Evolutionary conservation across 352 stramenopile genomes (phyloP).

Genomic region (Phytophthora crassamura): DNA sequence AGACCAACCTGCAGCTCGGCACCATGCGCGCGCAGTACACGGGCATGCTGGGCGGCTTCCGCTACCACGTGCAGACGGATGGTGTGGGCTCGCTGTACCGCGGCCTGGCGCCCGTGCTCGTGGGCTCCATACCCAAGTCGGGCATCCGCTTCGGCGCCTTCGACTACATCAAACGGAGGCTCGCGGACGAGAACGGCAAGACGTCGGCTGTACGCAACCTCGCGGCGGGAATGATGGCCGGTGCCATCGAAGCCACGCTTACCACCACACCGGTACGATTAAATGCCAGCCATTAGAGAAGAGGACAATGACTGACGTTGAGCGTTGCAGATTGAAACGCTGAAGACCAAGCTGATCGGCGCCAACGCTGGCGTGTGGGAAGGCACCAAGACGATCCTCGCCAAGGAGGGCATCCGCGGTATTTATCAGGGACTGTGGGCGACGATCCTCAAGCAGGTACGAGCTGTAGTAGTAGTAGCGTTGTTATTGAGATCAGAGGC

Average conservation of each 20-base stretch:
- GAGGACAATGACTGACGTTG: background rate
- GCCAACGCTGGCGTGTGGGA: constrained; percentile 93
- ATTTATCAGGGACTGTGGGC: constrained; percentile 95
- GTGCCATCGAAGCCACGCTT: constrained; percentile 91
- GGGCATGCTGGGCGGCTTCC: constrained; percentile 76
- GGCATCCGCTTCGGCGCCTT: constrained; percentile 97
- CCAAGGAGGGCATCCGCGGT: constrained; percentile 90
- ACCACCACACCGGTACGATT: constrained; percentile 91
- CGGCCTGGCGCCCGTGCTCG: constrained; percentile 93
- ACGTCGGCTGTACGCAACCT: constrained; percentile 93
- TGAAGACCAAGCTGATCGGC: constrained; percentile 98
- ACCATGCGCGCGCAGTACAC: constrained; percentile 82
- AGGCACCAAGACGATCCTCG: constrained; percentile 93
- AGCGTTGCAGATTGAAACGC: constrained; percentile 87
- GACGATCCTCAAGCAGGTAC: constrained; percentile 95
- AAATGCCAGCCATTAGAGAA: background rate
- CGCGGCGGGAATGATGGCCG: constrained; percentile 92
- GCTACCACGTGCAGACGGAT: constrained; percentile 73
- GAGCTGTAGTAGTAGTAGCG: constrained; percentile 3
- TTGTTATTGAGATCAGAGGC: background rate
- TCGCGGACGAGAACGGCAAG: constrained; percentile 91
- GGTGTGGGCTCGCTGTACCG: constrained; percentile 91
- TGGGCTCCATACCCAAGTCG: constrained; percentile 96
- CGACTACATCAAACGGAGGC: constrained; percentile 84
- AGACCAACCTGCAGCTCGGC: constrained; percentile 93